Evolutionary conservation across 495 filamentous ascomycete species (phyloP).

Genomic region (Penicillium desertorum): DNA sequence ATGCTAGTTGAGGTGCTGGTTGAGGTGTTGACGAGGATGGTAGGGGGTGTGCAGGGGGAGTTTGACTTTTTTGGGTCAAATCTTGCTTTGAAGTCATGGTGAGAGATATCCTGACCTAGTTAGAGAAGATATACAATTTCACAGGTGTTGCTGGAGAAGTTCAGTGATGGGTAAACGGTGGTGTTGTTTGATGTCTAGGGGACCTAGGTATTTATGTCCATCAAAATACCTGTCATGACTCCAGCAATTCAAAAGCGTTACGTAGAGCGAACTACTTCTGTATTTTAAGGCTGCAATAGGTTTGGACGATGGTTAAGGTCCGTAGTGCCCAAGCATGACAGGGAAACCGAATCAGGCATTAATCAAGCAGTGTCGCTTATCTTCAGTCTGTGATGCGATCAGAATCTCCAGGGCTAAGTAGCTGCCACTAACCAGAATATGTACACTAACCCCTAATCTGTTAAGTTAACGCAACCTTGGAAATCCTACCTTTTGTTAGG

Average conservation of each 20-base stretch:
- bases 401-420: background rate
- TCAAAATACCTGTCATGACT: background rate
- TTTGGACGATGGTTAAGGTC: background rate
- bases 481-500: too few relatives aligned
- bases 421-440: too few relatives aligned
- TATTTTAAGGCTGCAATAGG: background rate
- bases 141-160: background rate
- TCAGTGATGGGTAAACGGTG: background rate
- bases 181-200: background rate
- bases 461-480: too few relatives aligned
- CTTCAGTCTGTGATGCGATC: background rate
- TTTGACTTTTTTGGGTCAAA: background rate
- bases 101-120: background rate
- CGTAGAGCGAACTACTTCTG: background rate
- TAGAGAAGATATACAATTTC: background rate
- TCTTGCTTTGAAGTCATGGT: background rate
- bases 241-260: background rate
- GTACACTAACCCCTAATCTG: too few relatives aligned
- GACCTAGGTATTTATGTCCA: background rate
- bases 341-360: background rate
- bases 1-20: background rate
- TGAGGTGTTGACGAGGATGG: background rate
- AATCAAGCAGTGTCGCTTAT: background rate
- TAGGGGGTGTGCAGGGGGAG: background rate
- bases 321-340: background rate